Evolutionary conservation across 441 rosid genomes (phyloP), one percentile per base, ranked within the genome.

Genomic region (Bruguiera hainesii): DNA sequence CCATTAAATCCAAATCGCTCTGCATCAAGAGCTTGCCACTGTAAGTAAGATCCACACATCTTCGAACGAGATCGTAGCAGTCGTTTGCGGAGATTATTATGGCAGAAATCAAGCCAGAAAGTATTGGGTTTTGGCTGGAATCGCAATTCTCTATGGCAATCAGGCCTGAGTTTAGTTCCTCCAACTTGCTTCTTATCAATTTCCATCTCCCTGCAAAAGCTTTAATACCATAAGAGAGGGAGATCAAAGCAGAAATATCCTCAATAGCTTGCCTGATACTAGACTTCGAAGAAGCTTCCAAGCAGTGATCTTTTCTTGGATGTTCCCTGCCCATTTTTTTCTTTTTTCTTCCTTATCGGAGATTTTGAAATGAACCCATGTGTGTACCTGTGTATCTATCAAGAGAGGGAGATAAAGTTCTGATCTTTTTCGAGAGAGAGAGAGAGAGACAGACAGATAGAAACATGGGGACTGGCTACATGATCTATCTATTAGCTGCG

Each of bases 21-120:
- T 94, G 97, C 98, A 94, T 94, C 83, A 91, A 76, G 20, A 94
- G 94, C 93, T 91, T 91, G 16, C 99, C 99, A 61, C 86, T 83
- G 82, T 80, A 94, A 0, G 93, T 79, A 68, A 87, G 84, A 81
- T 91, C 86, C 56, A 85, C 78, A 60, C 98, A 91, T 20, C 88
- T 76, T 51, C 83, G 75, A 16, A 93, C 97, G 63, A 88, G 96
- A 78, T 85, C 88, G 73, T 66, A 67, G 69, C 91, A 84, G 56
- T 82, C 85, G 21, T 64, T 75, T 21, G 81, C 75, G 11, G 94
- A 75, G 37, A 30, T 71, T 52, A 79, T 56, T n/a, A 87, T 69
- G 53, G 86, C 84, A 30, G 84, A 68, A 60, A 91, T 35, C 69
- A 87, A 69, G 66, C 72, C 79, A 0, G 87, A 76, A 53, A 85